Evolutionary conservation across 2,329 filamentous ascomycete species (phyloP), one percentile per base, ranked within the genome.

Genomic region (Huntiella decipiens): DNA sequence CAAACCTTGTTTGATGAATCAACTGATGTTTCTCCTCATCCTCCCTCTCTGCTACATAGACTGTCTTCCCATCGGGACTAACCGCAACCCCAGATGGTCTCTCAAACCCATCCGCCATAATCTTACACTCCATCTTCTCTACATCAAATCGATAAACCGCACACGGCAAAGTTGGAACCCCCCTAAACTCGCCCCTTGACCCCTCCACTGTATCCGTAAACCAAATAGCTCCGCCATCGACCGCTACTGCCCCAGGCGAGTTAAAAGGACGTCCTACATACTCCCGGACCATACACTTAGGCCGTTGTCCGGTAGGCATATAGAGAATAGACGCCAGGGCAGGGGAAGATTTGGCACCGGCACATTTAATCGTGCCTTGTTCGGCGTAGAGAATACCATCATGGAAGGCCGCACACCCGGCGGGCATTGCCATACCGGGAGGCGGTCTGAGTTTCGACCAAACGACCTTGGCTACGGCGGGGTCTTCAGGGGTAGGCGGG

Each of bases 171-270:
- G 57, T 55, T 1, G 67, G 65, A 7, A 55, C 53, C 7, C 61
- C 63, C 7, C 67, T 59, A 51, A 67, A 65, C 7, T 64, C 60
- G 51, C 70, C 66, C 47, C 67, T 61, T 19, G 56, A 62, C 6
- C 67, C 68, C 53, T 71, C 70, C 6, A 60, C 56, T 0, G 66
- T 64, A 52, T 70, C 67, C 0, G 66, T 70, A 52, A 70, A 70
- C 65, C 66, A 70, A 17, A 71, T 59, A 4, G 57, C 58, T 3
- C 64, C 63, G 47, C 67, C 65, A 1, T 51, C 56, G 11, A 66
- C 56, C 4, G 67, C 61, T 3, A 70, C 64, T 46, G 70, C 67
- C 49, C 69, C 68, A 38, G 66, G 56, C 2, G 63, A 67, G 52
- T 69, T 70, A 54, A 71, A 71, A 2, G 59, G 56, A 5, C 65